Conservation (phyloP, 176 grass and related monocot species). For the Triticum timopheevii region DNA sequence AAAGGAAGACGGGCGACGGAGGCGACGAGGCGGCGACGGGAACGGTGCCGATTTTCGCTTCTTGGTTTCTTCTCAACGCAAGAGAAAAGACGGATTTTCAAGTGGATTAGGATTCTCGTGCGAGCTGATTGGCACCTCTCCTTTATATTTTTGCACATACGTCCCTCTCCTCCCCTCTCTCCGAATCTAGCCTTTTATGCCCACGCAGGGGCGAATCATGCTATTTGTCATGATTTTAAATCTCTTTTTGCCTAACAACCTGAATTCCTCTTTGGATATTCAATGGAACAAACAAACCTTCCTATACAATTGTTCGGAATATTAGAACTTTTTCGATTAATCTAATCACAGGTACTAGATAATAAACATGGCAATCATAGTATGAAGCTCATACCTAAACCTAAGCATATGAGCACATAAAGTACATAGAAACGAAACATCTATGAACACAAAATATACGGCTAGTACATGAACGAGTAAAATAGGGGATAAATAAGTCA, state of each 20-base stretch:
- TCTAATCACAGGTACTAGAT: too few relatives aligned
- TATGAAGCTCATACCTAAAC: too few relatives aligned
- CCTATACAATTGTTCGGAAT: too few relatives aligned
- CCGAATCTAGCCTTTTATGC: not conserved
- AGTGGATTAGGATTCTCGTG: conserved; percentile 17
- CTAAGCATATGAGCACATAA: too few relatives aligned
- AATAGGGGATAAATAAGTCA: too few relatives aligned
- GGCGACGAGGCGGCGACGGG: conserved; percentile 19
- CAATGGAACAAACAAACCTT: too few relatives aligned
- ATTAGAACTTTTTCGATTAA: too few relatives aligned
- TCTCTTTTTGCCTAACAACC: not conserved
- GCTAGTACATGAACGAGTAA: too few relatives aligned
- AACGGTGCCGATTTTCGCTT: conserved; percentile 20
- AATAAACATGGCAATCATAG: too few relatives aligned
- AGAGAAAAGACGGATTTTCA: conserved; percentile 1
- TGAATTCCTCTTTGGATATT: too few relatives aligned
- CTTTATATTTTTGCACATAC: conserved; percentile 15
- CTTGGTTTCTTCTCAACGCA: conserved; percentile 3
- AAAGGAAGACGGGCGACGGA: conserved; percentile 8
- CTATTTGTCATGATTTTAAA: not conserved
- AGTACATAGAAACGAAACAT: too few relatives aligned
- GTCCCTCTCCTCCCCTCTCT: conserved; percentile 1
- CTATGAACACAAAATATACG: too few relatives aligned
- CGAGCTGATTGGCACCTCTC: not conserved
- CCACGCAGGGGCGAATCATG: not conserved